phyloP scores from a whole-genome alignment of 176 grass and related monocot species.

The Musa itinerans region DNA sequence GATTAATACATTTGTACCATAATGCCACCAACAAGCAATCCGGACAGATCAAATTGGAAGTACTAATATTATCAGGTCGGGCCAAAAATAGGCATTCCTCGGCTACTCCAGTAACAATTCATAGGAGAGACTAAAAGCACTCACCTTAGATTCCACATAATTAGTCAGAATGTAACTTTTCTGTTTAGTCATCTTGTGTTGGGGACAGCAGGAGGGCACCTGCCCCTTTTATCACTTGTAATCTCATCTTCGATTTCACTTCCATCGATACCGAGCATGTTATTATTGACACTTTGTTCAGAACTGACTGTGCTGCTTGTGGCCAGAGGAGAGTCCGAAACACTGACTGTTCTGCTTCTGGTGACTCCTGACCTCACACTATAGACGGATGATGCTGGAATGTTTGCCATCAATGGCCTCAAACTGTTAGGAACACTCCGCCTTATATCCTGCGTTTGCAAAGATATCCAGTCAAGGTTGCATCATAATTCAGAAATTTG shows the following conservation, averaged over 20 bases:
- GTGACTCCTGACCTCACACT: slow-evolving; percentile 58
- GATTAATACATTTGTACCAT: too few species aligned
- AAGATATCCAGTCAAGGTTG: neutral
- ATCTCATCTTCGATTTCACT: slow-evolving; percentile 68
- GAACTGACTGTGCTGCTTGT: slow-evolving; percentile 91
- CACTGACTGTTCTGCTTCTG: slow-evolving; percentile 46
- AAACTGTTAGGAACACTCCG: slow-evolving; percentile 94
- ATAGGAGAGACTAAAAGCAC: too few species aligned
- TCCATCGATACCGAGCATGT: slow-evolving; percentile 61
- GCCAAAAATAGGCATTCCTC: too few species aligned
- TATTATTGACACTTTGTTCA: slow-evolving; percentile 77
- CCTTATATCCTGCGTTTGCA: slow-evolving; percentile 65
- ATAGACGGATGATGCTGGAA: slow-evolving; percentile 84
- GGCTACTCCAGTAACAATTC: too few species aligned
- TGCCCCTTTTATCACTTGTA: slow-evolving; percentile 14
- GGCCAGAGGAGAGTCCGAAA: slow-evolving; percentile 70
- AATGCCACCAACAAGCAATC: too few species aligned
- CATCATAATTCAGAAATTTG: too few species aligned
- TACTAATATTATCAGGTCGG: too few species aligned
- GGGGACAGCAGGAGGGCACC: neutral
- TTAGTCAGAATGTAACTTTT: neutral
- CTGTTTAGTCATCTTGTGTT: slow-evolving; percentile 24
- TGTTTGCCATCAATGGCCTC: slow-evolving; percentile 76
- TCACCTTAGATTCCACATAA: neutral
- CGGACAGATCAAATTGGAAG: too few species aligned